Evolutionary conservation across 306 rosid species (phyloP), one percentile per base, ranked within the genome.

Genomic region (Sesbania bispinosa): DNA sequence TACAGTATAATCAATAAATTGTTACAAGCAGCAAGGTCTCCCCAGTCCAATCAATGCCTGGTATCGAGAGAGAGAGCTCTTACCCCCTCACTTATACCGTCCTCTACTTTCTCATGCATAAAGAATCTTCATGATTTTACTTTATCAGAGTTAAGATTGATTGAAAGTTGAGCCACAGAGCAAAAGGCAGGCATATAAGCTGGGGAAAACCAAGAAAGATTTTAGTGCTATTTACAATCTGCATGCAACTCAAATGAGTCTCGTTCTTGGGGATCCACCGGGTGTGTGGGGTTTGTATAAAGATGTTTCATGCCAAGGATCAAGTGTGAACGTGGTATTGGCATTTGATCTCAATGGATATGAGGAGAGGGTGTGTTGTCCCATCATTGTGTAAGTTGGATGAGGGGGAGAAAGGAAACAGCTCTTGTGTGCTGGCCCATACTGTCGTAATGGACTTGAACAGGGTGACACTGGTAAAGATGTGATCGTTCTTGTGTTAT

Each of bases 401-500:
- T 88, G 97, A 14, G 97, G 97, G 41, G 98, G 98, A 75, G 98
- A 93, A 38, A 85, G 86, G 20, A 85, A 82, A 71, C 79, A 79
- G 81, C 87, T 90, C 75, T 72, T 74, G 69, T 88, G 84, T 18
- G 87, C 81, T 0, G 86, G 85, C 60, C 87, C 87, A 13, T 73
- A 70, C 35, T 87, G 90, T 72, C 96, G 85, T 58, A 93, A 73
- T 4, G 97, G 98, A 81, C 98, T 93, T 16, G 98, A 93, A 64
- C 86, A 83, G 26, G 98, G 98, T 30, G 98, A 93, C 13, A 90
- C 98, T 0, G 96, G 98, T 79, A 90, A 79, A 13, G 98, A 93
- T 21, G 96, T 75, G 78, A 93, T 92, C 62, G 50, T 70, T 81
- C 91, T 86, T 24, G 64, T 10, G 66, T 81, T 88, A 16, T 88